phyloP scores from a whole-genome alignment of 768 basidiomycete genomes.

The Tricholoma bakamatsutake region DNA sequence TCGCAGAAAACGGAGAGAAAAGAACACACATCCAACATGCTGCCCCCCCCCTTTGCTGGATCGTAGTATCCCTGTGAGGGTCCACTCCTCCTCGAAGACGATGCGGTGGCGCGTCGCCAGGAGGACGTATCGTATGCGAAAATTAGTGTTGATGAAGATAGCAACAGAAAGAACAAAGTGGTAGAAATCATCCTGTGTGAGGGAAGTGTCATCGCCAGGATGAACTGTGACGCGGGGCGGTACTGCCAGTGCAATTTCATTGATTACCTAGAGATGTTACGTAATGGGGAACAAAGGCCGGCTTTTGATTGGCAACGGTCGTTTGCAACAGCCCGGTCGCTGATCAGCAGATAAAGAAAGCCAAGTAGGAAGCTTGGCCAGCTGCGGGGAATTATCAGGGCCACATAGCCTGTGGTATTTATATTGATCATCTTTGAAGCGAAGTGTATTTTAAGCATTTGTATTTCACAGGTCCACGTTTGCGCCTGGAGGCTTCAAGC shows the following conservation, averaged over 20 bases:
- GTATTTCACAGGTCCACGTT: too few species aligned
- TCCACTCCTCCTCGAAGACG: constrained; percentile 28
- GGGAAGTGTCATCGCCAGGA: not conserved
- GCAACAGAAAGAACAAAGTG: constrained; percentile 24
- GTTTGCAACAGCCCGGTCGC: too few species aligned
- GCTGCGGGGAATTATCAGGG: too few species aligned
- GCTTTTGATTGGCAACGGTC: too few species aligned
- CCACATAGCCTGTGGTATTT: too few species aligned
- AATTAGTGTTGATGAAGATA: constrained; percentile 22
- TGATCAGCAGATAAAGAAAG: too few species aligned
- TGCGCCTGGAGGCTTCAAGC: too few species aligned
- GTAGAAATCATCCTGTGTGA: constrained; percentile 9
- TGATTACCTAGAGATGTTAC: not conserved
- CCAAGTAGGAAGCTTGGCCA: too few species aligned
- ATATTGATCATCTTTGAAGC: too few species aligned
- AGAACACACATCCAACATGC: constrained; percentile 62
- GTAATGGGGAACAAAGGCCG: not conserved
- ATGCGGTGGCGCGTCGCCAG: constrained; percentile 7
- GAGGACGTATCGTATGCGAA: constrained; percentile 8
- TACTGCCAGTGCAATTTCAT: too few species aligned
- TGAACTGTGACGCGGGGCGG: not conserved
- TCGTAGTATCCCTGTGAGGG: constrained; percentile 56
- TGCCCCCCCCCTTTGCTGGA: constrained; percentile 53
- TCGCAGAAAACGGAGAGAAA: not conserved
- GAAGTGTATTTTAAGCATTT: too few species aligned